These are phyloP conservation scores for Cercospora zeae-maydis DNA, from an alignment of 2,329 filamentous ascomycete species.

Conservation along the genomic window DNA sequence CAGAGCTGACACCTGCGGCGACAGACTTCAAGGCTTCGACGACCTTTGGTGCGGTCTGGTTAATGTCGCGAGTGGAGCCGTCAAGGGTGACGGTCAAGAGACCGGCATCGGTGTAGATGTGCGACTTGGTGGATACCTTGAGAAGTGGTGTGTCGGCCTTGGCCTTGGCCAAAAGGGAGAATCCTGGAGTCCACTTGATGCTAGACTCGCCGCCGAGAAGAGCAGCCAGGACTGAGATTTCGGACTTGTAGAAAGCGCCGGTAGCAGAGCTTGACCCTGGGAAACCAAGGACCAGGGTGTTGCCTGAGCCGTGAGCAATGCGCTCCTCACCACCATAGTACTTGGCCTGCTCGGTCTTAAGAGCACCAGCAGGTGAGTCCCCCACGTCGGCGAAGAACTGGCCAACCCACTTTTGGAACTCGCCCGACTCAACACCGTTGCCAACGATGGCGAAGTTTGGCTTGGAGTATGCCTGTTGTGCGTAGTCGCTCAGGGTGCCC, in stretches of 20 bases:
- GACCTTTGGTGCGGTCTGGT: conserved; percentile 68
- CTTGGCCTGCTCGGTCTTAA: conserved; percentile 65
- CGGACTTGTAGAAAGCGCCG: conserved; percentile 75
- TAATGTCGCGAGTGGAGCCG: conserved; percentile 69
- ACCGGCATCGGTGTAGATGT: conserved; percentile 89
- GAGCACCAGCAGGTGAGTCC: conserved; percentile 48
- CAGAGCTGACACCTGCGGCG: conserved; percentile 66
- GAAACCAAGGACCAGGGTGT: conserved; percentile 87
- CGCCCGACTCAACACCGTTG: conserved; percentile 74
- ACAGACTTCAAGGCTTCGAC: conserved; percentile 80
- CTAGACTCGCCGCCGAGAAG: conserved; percentile 85
- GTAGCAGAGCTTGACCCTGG: conserved; percentile 77
- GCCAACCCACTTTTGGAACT: conserved; percentile 83
- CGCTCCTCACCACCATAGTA: conserved; percentile 97
- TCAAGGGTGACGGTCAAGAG: conserved; percentile 79
- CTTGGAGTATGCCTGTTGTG: conserved; percentile 78
- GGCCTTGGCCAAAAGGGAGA: conserved; percentile 83
- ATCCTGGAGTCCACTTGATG: conserved; percentile 95
- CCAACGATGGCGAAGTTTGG: conserved; percentile 87
- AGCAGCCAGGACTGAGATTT: conserved; percentile 79
- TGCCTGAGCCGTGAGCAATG: conserved; percentile 70
- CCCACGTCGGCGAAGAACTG: conserved; percentile 82
- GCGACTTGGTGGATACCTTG: conserved; percentile 69
- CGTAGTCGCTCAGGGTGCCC: conserved; percentile 70
- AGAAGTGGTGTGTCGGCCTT: conserved; percentile 63